Evolutionary conservation across 2,329 filamentous ascomycete genomes (phyloP).

Genomic region (Trichoderma semiorbis): DNA sequence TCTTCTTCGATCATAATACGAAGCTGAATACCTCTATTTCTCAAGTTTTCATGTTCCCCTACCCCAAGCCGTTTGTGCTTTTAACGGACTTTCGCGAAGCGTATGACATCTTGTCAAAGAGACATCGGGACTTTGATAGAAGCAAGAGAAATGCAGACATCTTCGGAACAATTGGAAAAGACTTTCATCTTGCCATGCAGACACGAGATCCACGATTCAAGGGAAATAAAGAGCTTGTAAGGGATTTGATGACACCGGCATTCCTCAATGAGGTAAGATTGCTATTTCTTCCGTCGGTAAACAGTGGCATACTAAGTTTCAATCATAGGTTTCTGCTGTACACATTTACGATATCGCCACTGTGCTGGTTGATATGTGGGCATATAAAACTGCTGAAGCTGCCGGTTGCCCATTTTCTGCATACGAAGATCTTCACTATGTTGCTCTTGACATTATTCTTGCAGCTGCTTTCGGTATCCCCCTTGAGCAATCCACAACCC

Average conservation of each 20-base stretch:
- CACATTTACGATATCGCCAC: constrained; percentile 7
- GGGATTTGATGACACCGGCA: not conserved
- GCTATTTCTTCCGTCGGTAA: too few relatives aligned
- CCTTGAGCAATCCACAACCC: not conserved
- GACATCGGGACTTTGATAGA: not conserved
- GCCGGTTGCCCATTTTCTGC: not conserved
- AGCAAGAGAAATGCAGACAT: not conserved
- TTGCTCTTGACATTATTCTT: not conserved
- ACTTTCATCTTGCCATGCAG: not conserved
- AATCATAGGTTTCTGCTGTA: not conserved
- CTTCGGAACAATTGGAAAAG: not conserved
- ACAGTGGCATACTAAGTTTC: not conserved
- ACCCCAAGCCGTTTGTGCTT: not conserved
- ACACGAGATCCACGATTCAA: not conserved
- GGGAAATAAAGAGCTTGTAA: not conserved
- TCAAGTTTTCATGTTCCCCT: not conserved
- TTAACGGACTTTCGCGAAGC: not conserved
- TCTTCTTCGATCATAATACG: not conserved
- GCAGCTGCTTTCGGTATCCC: not conserved
- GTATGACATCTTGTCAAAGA: not conserved
- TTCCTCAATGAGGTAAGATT: not conserved
- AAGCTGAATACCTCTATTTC: not conserved
- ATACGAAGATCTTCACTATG: not conserved
- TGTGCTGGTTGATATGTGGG: not conserved
- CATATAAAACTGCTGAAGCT: not conserved